These are phyloP conservation scores for Porcisia hertigi DNA, from an alignment of 208 protist genomes.

Conservation along the genomic window DNA sequence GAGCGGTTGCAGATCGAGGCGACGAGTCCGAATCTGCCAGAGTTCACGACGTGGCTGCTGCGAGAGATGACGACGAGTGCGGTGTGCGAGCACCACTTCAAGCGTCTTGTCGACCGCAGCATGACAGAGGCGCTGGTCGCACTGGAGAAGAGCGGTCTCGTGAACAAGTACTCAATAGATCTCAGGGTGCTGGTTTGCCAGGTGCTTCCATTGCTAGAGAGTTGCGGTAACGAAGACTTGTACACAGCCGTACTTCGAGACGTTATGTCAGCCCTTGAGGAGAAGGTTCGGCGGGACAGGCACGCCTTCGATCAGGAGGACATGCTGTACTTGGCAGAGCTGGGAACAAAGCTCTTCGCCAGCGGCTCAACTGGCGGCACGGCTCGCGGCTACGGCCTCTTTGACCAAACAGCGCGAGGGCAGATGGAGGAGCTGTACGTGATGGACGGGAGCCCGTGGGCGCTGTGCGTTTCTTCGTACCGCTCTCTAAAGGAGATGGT, in stretches of 20 bases:
- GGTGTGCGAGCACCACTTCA: constrained; percentile 60
- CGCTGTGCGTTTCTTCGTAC: constrained; percentile 77
- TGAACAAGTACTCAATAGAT: constrained; percentile 36
- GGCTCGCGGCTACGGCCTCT: constrained; percentile 24
- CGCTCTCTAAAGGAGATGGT: constrained; percentile 79
- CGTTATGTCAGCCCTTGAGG: constrained; percentile 65
- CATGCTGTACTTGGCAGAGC: constrained; percentile 55
- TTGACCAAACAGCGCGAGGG: constrained; percentile 53
- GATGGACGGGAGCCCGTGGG: constrained; percentile 85
- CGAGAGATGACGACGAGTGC: constrained; percentile 50
- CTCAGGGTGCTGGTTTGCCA: constrained; percentile 46
- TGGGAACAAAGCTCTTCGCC: constrained; percentile 72
- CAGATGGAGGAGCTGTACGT: constrained; percentile 88
- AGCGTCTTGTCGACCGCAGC: constrained; percentile 54
- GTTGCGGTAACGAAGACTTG: constrained; percentile 68
- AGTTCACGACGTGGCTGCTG: constrained; percentile 78
- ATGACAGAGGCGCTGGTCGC: constrained; percentile 49
- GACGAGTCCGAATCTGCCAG: constrained; percentile 44
- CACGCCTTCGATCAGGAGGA: constrained; percentile 60
- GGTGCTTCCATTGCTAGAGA: constrained; percentile 71
- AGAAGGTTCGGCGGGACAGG: constrained; percentile 54
- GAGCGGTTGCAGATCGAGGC: constrained; percentile 38
- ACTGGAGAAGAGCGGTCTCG: constrained; percentile 61
- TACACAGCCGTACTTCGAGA: constrained; percentile 65
- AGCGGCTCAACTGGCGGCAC: constrained; percentile 26